phyloP scores from a whole-genome alignment of 257 asterid genomes.

The Lavandula angustifolia region DNA sequence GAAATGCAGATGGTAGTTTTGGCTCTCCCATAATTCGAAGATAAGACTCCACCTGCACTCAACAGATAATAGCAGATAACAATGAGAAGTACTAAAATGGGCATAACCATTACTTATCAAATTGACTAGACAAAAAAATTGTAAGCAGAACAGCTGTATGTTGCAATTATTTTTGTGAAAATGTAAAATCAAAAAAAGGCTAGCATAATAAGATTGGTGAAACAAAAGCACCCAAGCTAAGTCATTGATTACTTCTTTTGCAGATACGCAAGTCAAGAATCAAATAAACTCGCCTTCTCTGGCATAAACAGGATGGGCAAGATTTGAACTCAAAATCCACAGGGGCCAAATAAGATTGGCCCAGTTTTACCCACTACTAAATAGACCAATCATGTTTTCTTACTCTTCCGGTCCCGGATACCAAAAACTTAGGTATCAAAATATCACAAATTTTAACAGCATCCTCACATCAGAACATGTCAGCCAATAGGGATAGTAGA shows the following conservation, averaged over 20 bases:
- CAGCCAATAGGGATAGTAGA: conserved; percentile 11
- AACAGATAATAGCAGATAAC: conserved; percentile 29
- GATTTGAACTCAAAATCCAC: conserved; percentile 13
- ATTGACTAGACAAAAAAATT: conserved; percentile 11
- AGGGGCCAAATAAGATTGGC: not conserved
- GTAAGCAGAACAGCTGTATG: conserved; percentile 1
- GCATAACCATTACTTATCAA: conserved; percentile 24
- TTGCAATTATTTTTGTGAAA: conserved; percentile 10
- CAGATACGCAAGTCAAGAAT: conserved; percentile 24
- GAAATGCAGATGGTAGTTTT: conserved; percentile 91
- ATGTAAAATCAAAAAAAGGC: conserved; percentile 12
- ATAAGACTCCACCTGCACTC: conserved; percentile 92
- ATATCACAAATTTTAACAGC: conserved; percentile 2
- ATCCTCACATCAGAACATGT: conserved; percentile 3
- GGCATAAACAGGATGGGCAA: conserved; percentile 6
- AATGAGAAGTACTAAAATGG: conserved; percentile 27
- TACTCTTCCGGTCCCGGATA: conserved; percentile 3
- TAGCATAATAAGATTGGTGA: not conserved
- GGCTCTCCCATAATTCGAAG: conserved; percentile 88
- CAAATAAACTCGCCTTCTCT: conserved; percentile 10
- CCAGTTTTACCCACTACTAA: not conserved
- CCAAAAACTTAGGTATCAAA: conserved; percentile 17
- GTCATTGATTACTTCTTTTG: conserved; percentile 10
- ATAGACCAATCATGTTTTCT: not conserved
- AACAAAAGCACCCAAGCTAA: conserved; percentile 12